phyloP scores from a whole-genome alignment of 352 stramenopile genomes.

The Pythium plurisporium region DNA sequence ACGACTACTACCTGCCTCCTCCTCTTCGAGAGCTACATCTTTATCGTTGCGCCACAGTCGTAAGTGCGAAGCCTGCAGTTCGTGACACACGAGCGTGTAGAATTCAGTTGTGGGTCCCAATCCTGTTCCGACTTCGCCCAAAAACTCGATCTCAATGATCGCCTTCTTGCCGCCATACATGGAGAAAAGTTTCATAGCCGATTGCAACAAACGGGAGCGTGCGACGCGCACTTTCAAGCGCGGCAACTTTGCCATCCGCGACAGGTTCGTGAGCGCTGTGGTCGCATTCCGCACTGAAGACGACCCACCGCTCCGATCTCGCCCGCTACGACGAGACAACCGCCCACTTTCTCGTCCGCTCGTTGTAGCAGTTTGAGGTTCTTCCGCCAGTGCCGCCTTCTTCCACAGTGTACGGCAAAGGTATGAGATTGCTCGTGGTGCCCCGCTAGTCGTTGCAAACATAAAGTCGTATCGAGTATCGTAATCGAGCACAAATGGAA shows the following conservation, averaged over 20 bases:
- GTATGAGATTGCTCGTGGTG: conserved; percentile 65
- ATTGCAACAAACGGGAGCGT: conserved; percentile 52
- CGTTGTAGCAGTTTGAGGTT: conserved; percentile 16
- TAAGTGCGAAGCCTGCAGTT: conserved; percentile 57
- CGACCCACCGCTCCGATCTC: conserved; percentile 32
- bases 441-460: conserved; percentile 61
- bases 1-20: not conserved
- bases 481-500: conserved; percentile 60
- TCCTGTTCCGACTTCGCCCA: conserved; percentile 72
- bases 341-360: conserved; percentile 7
- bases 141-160: conserved; percentile 76
- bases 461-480: conserved; percentile 64
- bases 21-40: not conserved
- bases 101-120: conserved; percentile 76
- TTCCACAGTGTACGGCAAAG: conserved; percentile 67
- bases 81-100: conserved; percentile 69
- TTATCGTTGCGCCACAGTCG: conserved; percentile 45
- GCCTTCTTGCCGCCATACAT: conserved; percentile 74
- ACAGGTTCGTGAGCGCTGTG: conserved; percentile 40
- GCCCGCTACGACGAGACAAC: conserved; percentile 24
- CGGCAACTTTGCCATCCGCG: conserved; percentile 68
- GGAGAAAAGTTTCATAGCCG: conserved; percentile 63
- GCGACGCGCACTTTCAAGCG: conserved; percentile 73
- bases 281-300: conserved; percentile 20
- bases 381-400: conserved; percentile 41